phyloP scores from a whole-genome alignment of 2,329 filamentous ascomycete species.

The Harringtonia aguacate region DNA sequence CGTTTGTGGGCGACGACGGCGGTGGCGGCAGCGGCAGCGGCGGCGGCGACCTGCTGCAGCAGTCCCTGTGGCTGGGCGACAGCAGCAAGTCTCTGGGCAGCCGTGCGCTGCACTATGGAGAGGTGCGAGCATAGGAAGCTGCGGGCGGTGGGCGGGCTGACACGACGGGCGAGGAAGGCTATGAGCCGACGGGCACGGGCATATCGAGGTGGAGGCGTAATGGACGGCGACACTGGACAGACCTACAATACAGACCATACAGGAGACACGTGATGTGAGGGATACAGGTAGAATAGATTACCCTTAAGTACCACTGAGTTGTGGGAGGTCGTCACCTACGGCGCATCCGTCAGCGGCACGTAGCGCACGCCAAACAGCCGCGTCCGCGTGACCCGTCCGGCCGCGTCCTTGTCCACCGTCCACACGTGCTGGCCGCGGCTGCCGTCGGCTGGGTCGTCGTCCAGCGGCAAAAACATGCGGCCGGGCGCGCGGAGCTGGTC shows the following conservation, averaged over 20 bases:
- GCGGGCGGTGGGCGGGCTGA: no score
- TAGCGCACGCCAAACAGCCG: slow-evolving; percentile 63
- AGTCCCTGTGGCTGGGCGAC: background rate
- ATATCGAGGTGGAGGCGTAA: no score
- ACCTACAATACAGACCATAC: background rate
- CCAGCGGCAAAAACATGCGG: slow-evolving; percentile 69
- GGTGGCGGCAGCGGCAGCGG: slow-evolving; percentile 7
- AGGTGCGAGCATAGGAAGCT: no score
- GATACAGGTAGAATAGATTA: no score
- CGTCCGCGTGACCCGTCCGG: slow-evolving; percentile 50
- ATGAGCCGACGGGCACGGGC: no score
- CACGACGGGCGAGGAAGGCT: no score
- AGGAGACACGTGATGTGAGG: no score
- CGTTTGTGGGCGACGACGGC: slow-evolving; percentile 55
- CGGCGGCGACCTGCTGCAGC: slow-evolving; percentile 1
- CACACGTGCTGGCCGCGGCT: slow-evolving; percentile 52
- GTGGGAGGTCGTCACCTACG: no score
- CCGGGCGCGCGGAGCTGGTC: slow-evolving; percentile 73
- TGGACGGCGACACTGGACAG: no score
- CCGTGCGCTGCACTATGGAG: background rate
- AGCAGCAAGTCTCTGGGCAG: background rate
- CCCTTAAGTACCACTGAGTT: background rate
- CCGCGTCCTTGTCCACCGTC: slow-evolving; percentile 59
- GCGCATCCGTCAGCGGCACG: slow-evolving; percentile 31
- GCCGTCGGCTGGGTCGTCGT: slow-evolving; percentile 36